Conservation (phyloP, 2,329 filamentous ascomycete genomes). For the Sarocladium strictum region DNA sequence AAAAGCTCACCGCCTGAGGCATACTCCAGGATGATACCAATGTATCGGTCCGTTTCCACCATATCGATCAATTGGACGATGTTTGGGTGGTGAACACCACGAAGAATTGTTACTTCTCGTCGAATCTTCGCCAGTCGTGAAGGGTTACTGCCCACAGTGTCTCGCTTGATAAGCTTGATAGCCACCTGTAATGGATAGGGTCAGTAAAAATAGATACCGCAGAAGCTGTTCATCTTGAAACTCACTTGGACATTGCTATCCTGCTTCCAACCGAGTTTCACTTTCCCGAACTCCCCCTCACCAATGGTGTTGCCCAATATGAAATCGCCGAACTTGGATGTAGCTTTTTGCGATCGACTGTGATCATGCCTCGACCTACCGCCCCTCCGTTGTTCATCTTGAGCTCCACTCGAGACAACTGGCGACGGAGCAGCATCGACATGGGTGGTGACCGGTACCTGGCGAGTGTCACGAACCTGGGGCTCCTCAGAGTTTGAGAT, state of each 20-base stretch:
- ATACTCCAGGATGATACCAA: conserved; percentile 97
- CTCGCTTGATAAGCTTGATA: conserved; percentile 94
- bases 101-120: conserved; percentile 88
- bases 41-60: conserved; percentile 95
- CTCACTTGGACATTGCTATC: conserved; percentile 77
- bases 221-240: background rate
- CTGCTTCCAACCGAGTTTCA: conserved; percentile 97
- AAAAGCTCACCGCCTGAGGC: conserved; percentile 96
- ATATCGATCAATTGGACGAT: conserved; percentile 97
- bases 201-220: conserved; percentile 12
- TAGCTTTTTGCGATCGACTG: conserved; percentile 49
- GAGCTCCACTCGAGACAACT: conserved; percentile 31
- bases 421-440: conserved; percentile 39
- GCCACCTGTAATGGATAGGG: conserved; percentile 60
- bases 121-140: conserved; percentile 93
- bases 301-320: conserved; percentile 93
- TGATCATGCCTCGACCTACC: conserved; percentile 56
- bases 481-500: conserved; percentile 36
- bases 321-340: conserved; percentile 88
- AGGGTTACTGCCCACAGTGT: conserved; percentile 82
- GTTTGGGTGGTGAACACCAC: conserved; percentile 85
- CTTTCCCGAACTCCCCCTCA: conserved; percentile 97
- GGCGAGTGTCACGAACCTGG: conserved; percentile 20
- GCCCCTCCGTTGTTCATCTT: conserved; percentile 41
- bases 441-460: conserved; percentile 18